Conservation (phyloP, 352 stramenopile species). For the Globisporangium orthogonon region DNA sequence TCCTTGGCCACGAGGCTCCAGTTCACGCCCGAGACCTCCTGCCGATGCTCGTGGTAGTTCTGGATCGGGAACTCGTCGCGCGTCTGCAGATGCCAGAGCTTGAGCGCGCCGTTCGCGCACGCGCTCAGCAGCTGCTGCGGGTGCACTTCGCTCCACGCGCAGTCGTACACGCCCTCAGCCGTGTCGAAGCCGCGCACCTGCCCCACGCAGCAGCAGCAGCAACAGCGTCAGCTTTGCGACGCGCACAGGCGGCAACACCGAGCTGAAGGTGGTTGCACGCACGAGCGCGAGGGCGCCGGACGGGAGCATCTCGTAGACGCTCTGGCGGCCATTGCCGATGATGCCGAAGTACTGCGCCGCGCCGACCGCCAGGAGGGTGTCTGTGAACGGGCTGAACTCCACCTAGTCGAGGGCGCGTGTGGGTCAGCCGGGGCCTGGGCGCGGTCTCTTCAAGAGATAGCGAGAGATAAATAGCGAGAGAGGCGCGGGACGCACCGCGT, state of each 20-base stretch:
- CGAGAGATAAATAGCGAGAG: background rate
- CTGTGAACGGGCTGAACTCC: slow-evolving; percentile 89
- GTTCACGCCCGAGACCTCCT: slow-evolving; percentile 86
- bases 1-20: slow-evolving; percentile 89
- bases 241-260: background rate
- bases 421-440: background rate
- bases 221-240: background rate
- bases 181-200: slow-evolving; percentile 88
- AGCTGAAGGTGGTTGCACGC: no score
- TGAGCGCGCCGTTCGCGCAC: slow-evolving; percentile 81
- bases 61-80: slow-evolving; percentile 85
- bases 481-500: slow-evolving; percentile 29
- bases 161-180: slow-evolving; percentile 86
- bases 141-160: slow-evolving; percentile 86
- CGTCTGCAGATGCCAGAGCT: slow-evolving; percentile 89
- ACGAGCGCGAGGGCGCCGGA: slow-evolving; percentile 54
- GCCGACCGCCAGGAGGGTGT: slow-evolving; percentile 81
- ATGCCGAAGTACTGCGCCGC: slow-evolving; percentile 92
- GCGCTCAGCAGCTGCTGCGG: slow-evolving; percentile 82
- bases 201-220: background rate
- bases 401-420: slow-evolving; percentile 46
- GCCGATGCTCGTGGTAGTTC: slow-evolving; percentile 82
- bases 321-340: slow-evolving; percentile 86
- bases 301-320: slow-evolving; percentile 76
- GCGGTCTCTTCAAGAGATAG: background rate